A percentile compares a stretch with the other conserved stretches of the same genome.
Conservation (phyloP, 345 rosid species). For the thale cress (Arabidopsis thaliana) region TAIR10.1 NC_003074.8:9931501-9932000, state of each 20-base stretch:
- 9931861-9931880: slow-evolving; percentile 22
- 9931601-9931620: slow-evolving; percentile 79
- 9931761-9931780: background rate
- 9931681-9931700: slow-evolving; percentile 77
- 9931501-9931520: slow-evolving; percentile 57
- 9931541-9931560: slow-evolving; percentile 79
- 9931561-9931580: slow-evolving; percentile 58
- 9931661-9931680: slow-evolving; percentile 84
- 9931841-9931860: slow-evolving; percentile 27
- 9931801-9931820: background rate
- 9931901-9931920: slow-evolving; percentile 42
- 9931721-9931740: slow-evolving; percentile 17
- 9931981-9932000: slow-evolving; percentile 14
- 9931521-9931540: slow-evolving; percentile 79
- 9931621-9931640: slow-evolving; percentile 87
- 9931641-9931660: slow-evolving; percentile 68
- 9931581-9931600: slow-evolving; percentile 79
- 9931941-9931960: slow-evolving; percentile 12
- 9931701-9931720: slow-evolving; percentile 70
- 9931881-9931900: slow-evolving; percentile 38
- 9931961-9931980: slow-evolving; percentile 10
- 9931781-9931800: background rate
- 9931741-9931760: slow-evolving; percentile 2
- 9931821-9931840: slow-evolving; percentile 34
- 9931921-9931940: slow-evolving; percentile 16